Percentiles rank a stretch among this genome's conserved stretches.
Evolutionary conservation across 108 stramenopile species (phyloP).

Genomic region (Schizochytrium sp.): DNA sequence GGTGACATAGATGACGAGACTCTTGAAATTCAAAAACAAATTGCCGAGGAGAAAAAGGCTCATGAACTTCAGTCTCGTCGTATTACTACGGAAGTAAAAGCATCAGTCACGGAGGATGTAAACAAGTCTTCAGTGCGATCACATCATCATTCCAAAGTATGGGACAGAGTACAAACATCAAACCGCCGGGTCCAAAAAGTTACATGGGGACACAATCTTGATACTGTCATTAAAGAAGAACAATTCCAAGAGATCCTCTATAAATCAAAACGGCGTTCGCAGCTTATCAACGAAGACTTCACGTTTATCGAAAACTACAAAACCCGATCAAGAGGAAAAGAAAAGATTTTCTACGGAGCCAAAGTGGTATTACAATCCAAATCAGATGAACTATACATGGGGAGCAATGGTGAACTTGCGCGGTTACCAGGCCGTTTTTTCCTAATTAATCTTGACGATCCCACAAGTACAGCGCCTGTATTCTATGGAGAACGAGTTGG

Average conservation of each 20-base stretch:
- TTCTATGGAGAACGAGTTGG: conserved; percentile 39
- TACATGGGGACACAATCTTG: conserved; percentile 21
- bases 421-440: not conserved
- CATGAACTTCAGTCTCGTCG: not conserved
- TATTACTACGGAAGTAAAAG: not conserved
- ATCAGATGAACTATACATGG: conserved; percentile 11
- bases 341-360: conserved; percentile 59
- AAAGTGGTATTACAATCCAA: conserved; percentile 41
- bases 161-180: conserved; percentile 29
- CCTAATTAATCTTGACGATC: conserved; percentile 43
- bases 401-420: not conserved
- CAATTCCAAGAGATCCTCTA: not conserved
- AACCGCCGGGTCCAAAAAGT: conserved; percentile 34
- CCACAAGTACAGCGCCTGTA: conserved; percentile 16
- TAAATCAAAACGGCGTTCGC: not conserved
- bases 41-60: not conserved
- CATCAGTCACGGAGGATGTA: not conserved
- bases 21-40: not conserved
- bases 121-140: not conserved
- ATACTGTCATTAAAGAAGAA: not conserved
- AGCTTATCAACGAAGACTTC: conserved; percentile 25
- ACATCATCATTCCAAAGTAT: conserved; percentile 37
- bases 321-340: not conserved
- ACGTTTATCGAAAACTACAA: not conserved
- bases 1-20: not conserved